Base-by-base conservation (phyloP, 129 eudicot species). In the Helianthus tuberosus region DNA sequence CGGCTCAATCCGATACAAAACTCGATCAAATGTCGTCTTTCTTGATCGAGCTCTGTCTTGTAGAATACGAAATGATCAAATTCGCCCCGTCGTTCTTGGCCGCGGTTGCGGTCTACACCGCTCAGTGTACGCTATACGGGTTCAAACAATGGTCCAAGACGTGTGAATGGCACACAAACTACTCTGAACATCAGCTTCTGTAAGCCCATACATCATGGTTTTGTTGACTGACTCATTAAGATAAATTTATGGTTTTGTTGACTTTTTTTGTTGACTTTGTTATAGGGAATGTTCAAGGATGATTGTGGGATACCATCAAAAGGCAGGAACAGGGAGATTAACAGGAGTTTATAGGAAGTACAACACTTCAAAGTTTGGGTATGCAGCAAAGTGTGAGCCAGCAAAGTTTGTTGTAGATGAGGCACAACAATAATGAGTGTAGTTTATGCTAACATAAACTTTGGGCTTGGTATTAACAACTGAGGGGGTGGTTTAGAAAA, bases 311-410 rank as follows among this genome's bases (percentile, higher is more conserved):
- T 86, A 61, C 65, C 98, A 94, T 49, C 81, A 88, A 58, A 90
- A 86, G 70, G 96, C 98, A 58, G 91, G 81, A 49, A 74, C 85
- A n/a, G 96, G 96, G 61, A 89, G 87, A 57, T 80, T 91, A 16
- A 91, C 96, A 8, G 97, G 97, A 11, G 97, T 89, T 36, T 85
- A 89, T 59, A 84, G 96, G 66, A 91, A 91, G 83, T 91, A 91
- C 73, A 86, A 79, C 75, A 88, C 90, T 70, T 82, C 86, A 17
- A 91, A 89, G 78, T 86, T 77, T 83, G 97, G 93, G 29, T 83
- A 78, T 80, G 88, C 89, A 64, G 96, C 97, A 71, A 88, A 84
- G 76, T 80, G 79, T 76, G 88, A 88, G 66, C 89, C 97, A 20
- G 97, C 97, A 23, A 73, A 73, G 41, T 86, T 84, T 83, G 75